Base-by-base conservation (phyloP, 2,329 filamentous ascomycete genomes). In the Calonectria pseudoreteaudii region DNA sequence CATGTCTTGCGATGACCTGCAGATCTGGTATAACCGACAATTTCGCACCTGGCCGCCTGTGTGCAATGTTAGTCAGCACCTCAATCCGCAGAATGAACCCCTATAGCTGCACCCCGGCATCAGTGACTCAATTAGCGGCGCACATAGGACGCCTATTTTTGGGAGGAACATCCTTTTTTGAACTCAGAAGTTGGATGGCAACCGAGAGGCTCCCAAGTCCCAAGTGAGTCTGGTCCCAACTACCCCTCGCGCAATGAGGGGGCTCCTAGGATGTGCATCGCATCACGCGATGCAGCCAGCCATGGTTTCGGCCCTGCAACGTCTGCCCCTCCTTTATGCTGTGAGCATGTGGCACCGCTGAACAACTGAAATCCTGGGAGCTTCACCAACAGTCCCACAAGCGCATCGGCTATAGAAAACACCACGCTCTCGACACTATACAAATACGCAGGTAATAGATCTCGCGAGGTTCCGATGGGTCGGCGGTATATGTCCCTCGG, bases 281-380 rank as follows among this genome's bases (percentile, higher is more conserved):
- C 73, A 71, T 75, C 71, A 75, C 68, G 68, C 60, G 56, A 50
- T 69, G 53, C 67, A 69, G 38, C 53, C 41, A 52, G 44, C 44
- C n/a, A 56, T 71, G 62, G 38, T 68, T 68, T 50, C 66, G 56
- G 67, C 30, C 68, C 26, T 74, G 49, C 38, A 69, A 66, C 52
- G 49, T 44, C 47, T 60, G 30, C 64, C 49, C 52, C 64, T 58
- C 66, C 56, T 60, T 60, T 60, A 38, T 38, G 36, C 58, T 65
- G 49, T 60, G 49, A 58, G 69, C 56, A 49, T 72, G 70, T 74
- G 72, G 70, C 65, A 66, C 53, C 44, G 34, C 66, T 50, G 68
- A 52, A 58, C 66, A 74, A 31, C 36, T 64, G 49, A 53, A 36
- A 38, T 41, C 18, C 44, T 16, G n/a, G 38, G 62, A 41, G 41